phyloP scores from a whole-genome alignment of 257 asterid species.

The Solanum lignicaule region DNA sequence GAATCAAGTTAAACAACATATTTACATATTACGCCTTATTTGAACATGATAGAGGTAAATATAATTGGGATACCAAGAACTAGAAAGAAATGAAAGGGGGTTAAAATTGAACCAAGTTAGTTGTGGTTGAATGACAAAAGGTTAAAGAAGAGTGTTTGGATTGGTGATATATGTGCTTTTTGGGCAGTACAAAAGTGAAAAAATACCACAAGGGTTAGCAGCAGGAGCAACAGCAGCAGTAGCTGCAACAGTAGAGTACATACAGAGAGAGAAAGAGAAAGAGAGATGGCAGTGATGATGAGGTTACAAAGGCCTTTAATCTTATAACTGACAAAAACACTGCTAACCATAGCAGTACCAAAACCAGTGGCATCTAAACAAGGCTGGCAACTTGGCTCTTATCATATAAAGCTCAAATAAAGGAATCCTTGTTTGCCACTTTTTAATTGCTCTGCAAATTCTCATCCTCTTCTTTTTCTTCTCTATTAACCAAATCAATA shows the following conservation, averaged over 20 bases:
- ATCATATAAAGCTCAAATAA: slow-evolving; percentile 12
- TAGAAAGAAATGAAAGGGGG: neutral
- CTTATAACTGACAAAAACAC: slow-evolving; percentile 75
- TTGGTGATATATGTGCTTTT: slow-evolving; percentile 23
- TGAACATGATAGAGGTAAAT: neutral
- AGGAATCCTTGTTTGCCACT: neutral
- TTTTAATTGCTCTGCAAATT: neutral
- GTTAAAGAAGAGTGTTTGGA: slow-evolving; percentile 9
- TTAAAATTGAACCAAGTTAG: neutral
- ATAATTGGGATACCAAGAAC: neutral
- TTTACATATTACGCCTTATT: neutral
- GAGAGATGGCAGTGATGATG: slow-evolving; percentile 17
- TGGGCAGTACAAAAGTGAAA: slow-evolving; percentile 30
- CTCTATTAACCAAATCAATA: neutral
- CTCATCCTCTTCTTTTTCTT: too few relatives aligned
- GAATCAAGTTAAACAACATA: neutral
- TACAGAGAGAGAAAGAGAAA: neutral
- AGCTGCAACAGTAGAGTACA: neutral
- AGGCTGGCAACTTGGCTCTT: neutral
- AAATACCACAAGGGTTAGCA: neutral
- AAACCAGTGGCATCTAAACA: slow-evolving; percentile 21
- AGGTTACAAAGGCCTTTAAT: slow-evolving; percentile 53
- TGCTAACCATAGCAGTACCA: slow-evolving; percentile 38
- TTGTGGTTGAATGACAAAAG: neutral
- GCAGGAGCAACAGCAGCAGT: neutral